Conservation (phyloP, 2,329 filamentous ascomycete genomes). For the Ploettnerulaceae sp. region DNA sequence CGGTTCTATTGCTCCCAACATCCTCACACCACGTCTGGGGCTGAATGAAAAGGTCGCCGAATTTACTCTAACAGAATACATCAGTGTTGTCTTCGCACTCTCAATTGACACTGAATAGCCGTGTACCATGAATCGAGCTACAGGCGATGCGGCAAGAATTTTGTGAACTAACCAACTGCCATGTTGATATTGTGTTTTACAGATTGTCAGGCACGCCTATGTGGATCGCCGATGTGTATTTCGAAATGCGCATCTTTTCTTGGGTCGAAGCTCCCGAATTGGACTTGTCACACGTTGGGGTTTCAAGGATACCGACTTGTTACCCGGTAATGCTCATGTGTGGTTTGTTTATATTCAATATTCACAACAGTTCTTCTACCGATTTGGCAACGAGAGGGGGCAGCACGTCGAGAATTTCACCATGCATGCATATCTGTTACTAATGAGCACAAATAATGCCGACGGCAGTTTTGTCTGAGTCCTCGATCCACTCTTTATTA, state of each 20-base stretch:
- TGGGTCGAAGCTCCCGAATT: not conserved
- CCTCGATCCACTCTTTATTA: too few species aligned
- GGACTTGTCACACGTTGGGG: not conserved
- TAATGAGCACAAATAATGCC: too few species aligned
- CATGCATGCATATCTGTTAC: too few species aligned
- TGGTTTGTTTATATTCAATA: too few species aligned
- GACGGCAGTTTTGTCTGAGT: too few species aligned
- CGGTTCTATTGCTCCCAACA: constrained; percentile 1
- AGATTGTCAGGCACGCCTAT: too few species aligned
- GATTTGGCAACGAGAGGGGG: too few species aligned
- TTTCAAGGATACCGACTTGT: not conserved
- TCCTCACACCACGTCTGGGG: not conserved
- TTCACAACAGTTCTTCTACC: too few species aligned
- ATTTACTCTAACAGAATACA: not conserved
- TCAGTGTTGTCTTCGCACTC: not conserved
- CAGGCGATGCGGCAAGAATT: not conserved
- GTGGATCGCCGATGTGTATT: too few species aligned
- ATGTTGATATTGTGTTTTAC: too few species aligned
- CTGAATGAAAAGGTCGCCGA: not conserved
- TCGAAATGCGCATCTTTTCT: not conserved
- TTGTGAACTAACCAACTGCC: too few species aligned
- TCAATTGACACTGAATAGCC: not conserved
- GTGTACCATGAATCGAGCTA: not conserved
- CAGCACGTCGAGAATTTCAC: too few species aligned
- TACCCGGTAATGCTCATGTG: not conserved